phyloP scores from a whole-genome alignment of 345 rosid genomes.

The Boechera retrofracta region DNA sequence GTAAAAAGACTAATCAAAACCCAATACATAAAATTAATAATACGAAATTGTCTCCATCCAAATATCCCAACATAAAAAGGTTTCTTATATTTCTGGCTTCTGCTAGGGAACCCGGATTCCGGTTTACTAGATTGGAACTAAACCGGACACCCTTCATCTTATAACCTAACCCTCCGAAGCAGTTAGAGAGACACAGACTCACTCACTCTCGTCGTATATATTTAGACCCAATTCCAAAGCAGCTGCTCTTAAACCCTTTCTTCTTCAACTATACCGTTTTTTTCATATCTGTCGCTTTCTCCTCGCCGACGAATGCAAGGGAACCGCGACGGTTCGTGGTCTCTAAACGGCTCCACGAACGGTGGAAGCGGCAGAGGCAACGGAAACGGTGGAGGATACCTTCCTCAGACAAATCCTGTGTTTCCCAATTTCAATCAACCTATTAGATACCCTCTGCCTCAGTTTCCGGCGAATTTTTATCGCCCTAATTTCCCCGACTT shows the following conservation, averaged over 20 bases:
- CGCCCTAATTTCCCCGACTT: slow-evolving; percentile 43
- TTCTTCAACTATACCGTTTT: not conserved
- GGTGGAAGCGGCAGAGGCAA: slow-evolving; percentile 37
- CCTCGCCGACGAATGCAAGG: slow-evolving; percentile 44
- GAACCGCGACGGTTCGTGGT: slow-evolving; percentile 46
- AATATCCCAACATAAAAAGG: no score
- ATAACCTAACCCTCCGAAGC: not conserved
- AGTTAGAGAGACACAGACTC: not conserved
- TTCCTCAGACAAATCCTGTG: slow-evolving; percentile 33
- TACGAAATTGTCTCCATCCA: no score
- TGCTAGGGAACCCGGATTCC: not conserved
- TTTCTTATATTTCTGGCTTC: no score
- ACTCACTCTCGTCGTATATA: not conserved
- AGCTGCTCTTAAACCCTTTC: slow-evolving; percentile 34
- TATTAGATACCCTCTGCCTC: slow-evolving; percentile 41
- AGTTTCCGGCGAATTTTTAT: slow-evolving; percentile 42
- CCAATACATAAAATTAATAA: no score
- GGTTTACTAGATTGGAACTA: not conserved
- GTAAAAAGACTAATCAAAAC: no score
- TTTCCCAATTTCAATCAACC: slow-evolving; percentile 49
- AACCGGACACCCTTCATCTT: not conserved
- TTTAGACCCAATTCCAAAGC: not conserved
- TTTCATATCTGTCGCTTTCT: not conserved
- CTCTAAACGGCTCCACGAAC: slow-evolving; percentile 9
- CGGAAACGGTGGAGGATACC: slow-evolving; percentile 35